A percentile compares a stretch with the other conserved stretches of the same genome.
Evolutionary conservation across 2,329 filamentous ascomycete species (phyloP).

Genomic region (Pseudogymnoascus sp.): DNA sequence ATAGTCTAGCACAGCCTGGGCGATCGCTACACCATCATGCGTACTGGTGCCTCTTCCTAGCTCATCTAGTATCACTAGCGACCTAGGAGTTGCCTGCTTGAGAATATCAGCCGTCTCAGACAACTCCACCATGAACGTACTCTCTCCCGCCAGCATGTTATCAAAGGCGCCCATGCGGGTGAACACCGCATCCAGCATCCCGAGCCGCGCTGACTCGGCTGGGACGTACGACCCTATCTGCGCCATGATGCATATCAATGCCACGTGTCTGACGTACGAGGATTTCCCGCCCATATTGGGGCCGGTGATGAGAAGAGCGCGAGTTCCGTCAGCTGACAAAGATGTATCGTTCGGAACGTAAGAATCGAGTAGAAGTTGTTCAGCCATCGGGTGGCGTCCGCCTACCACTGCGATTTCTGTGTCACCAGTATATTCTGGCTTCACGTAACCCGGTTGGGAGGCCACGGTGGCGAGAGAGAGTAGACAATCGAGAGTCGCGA

Average conservation of each 20-base stretch:
- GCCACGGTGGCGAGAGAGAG: conserved; percentile 80
- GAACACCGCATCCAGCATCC: conserved; percentile 83
- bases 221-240: conserved; percentile 94
- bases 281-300: conserved; percentile 99
- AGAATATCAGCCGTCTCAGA: conserved; percentile 88
- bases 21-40: conserved; percentile 93
- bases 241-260: conserved; percentile 85
- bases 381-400: conserved; percentile 91
- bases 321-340: conserved; percentile 59
- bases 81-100: conserved; percentile 75
- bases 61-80: conserved; percentile 88
- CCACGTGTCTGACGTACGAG: conserved; percentile 89
- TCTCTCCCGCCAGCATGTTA: conserved; percentile 90
- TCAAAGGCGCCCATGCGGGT: conserved; percentile 93
- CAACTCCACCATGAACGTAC: conserved; percentile 96
- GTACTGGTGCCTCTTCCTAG: conserved; percentile 88
- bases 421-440: conserved; percentile 59
- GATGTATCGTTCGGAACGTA: conserved; percentile 88
- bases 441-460: conserved; percentile 76
- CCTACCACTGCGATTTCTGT: conserved; percentile 60
- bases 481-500: conserved; percentile 84
- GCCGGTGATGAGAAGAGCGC: conserved; percentile 66
- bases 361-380: conserved; percentile 72
- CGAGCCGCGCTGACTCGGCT: conserved; percentile 63
- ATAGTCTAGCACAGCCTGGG: conserved; percentile 80